Evolutionary conservation across 163 green algal species (phyloP).

Genomic region (Coccomyxa subellipsoidea): DNA sequence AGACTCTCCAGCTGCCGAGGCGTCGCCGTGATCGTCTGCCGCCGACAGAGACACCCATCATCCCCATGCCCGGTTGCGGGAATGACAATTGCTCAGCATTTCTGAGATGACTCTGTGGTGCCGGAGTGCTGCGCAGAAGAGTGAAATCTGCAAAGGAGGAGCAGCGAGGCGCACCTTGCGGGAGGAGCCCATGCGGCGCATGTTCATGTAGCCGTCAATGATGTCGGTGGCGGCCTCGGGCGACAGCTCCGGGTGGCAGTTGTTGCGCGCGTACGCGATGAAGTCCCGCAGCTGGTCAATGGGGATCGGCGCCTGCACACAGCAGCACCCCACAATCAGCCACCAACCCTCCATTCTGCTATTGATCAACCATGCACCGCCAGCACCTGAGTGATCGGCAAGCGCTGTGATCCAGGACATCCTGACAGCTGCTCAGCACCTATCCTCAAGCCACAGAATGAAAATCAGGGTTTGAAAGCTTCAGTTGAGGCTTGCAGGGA

Average conservation of each 20-base stretch:
- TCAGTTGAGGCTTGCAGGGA: no score
- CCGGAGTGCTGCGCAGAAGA: no score
- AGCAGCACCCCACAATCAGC: constrained; percentile 2
- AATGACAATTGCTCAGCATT: no score
- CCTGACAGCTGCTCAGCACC: no score
- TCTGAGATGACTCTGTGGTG: no score
- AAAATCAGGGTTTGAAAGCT: no score
- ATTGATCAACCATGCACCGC: no score
- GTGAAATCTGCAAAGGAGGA: not conserved
- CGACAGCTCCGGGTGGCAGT: constrained; percentile 63
- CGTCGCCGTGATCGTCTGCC: constrained; percentile 67
- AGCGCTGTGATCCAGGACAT: no score
- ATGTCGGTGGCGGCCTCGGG: constrained; percentile 77
- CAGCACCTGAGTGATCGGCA: no score
- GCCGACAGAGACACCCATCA: not conserved
- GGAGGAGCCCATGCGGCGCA: constrained; percentile 61
- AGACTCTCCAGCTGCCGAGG: constrained; percentile 95
- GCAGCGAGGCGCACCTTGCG: constrained; percentile 35
- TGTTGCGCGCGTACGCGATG: constrained; percentile 81
- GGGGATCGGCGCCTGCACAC: constrained; percentile 50
- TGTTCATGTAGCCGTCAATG: constrained; percentile 71
- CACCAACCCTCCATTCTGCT: no score
- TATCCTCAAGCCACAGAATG: no score
- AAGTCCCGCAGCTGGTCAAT: constrained; percentile 81
- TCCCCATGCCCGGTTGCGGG: no score